Evolutionary conservation across 1,284 basidiomycete genomes (phyloP).

Genomic region (Moesziomyces parantarcticus): DNA sequence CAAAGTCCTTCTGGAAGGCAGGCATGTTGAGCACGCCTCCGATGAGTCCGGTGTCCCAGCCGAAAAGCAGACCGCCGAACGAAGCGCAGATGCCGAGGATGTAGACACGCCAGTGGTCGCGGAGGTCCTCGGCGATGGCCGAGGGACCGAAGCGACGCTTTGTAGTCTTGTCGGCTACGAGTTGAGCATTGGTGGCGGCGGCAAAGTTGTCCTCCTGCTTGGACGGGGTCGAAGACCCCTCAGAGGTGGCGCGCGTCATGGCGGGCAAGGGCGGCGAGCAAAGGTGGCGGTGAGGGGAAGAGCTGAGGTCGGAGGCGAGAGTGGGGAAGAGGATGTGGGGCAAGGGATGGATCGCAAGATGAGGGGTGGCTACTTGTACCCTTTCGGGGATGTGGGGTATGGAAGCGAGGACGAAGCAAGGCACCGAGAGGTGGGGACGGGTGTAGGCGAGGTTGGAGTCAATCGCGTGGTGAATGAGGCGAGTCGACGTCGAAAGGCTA

Average conservation of each 20-base stretch:
- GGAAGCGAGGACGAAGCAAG: too few species aligned
- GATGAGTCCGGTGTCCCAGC: slow-evolving; percentile 48
- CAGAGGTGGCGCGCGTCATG: slow-evolving; percentile 19
- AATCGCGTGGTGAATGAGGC: slow-evolving; percentile 1
- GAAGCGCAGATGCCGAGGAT: slow-evolving; percentile 35
- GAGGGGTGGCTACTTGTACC: slow-evolving; percentile 13
- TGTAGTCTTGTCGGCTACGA: slow-evolving; percentile 11
- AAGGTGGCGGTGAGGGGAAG: not conserved
- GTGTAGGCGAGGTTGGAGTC: not conserved
- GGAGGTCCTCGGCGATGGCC: slow-evolving; percentile 27
- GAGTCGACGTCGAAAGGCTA: not conserved
- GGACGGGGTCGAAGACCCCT: slow-evolving; percentile 33
- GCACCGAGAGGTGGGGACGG: not conserved
- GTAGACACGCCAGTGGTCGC: slow-evolving; percentile 44
- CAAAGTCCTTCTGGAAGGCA: slow-evolving; percentile 47
- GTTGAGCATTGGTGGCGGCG: slow-evolving; percentile 2
- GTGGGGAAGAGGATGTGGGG: slow-evolving; percentile 1
- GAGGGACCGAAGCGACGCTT: slow-evolving; percentile 11
- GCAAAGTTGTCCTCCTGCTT: slow-evolving; percentile 25
- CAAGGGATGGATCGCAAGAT: not conserved
- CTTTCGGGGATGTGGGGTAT: not conserved
- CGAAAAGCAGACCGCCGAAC: slow-evolving; percentile 44
- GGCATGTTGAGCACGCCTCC: slow-evolving; percentile 41
- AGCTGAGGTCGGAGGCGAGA: not conserved
- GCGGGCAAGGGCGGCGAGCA: not conserved